phyloP scores from a whole-genome alignment of 83 land plant species.

The Thuja plicata region DNA sequence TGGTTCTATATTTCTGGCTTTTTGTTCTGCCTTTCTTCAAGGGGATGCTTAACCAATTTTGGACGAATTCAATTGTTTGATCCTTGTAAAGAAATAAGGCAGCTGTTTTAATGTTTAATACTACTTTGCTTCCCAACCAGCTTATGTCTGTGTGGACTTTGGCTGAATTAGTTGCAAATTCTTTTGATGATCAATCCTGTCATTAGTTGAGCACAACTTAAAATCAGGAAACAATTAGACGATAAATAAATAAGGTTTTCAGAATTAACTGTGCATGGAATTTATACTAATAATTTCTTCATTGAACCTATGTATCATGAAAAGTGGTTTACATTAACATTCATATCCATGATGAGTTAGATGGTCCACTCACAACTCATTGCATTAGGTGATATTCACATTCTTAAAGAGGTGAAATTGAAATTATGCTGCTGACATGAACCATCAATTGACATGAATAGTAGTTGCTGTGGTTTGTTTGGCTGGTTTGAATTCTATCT shows the following conservation, averaged over 20 bases:
- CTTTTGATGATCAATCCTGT: slow-evolving; percentile 32
- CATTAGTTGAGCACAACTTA: neutral
- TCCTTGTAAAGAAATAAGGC: slow-evolving; percentile 41
- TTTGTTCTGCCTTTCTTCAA: slow-evolving; percentile 27
- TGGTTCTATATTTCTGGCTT: slow-evolving; percentile 39
- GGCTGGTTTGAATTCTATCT: neutral
- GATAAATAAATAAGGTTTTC: too few relatives aligned
- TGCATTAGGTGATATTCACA: neutral
- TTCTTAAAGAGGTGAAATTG: neutral
- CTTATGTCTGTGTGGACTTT: slow-evolving; percentile 20
- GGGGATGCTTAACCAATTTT: slow-evolving; percentile 17
- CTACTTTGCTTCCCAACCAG: slow-evolving; percentile 34
- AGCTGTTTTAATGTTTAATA: slow-evolving; percentile 35
- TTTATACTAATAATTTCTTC: neutral
- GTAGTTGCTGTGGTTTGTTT: neutral
- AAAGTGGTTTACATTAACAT: neutral
- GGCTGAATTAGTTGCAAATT: slow-evolving; percentile 35
- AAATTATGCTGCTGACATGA: neutral
- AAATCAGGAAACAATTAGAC: neutral
- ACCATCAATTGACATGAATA: neutral
- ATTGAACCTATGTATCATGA: neutral
- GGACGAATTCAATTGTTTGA: too few relatives aligned
- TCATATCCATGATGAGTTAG: neutral
- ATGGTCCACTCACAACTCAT: neutral
- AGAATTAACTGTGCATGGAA: neutral